Conservation (phyloP, 768 basidiomycete species). For the Tylopilus intermedius region DNA sequence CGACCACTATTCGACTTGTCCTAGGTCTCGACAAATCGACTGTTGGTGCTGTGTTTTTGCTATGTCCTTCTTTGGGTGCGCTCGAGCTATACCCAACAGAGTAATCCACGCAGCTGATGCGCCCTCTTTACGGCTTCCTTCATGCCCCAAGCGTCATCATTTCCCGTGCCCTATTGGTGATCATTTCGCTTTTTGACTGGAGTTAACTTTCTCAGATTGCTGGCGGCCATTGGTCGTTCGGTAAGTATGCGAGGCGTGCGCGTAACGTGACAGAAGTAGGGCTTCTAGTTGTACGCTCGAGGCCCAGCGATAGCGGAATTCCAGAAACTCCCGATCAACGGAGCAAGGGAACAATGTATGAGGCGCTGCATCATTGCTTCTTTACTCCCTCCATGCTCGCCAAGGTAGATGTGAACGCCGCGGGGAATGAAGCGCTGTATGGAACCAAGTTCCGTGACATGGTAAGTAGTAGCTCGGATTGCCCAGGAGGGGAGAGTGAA, state of each 20-base stretch:
- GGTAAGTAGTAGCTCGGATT: constrained; percentile 11
- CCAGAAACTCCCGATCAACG: constrained; percentile 20
- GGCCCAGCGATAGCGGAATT: constrained; percentile 5
- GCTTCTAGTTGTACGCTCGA: background rate
- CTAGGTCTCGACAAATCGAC: constrained; percentile 1
- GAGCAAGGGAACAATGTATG: constrained; percentile 8
- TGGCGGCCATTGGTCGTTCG: constrained; percentile 12
- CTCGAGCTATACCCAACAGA: constrained; percentile 12
- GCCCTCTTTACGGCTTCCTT: constrained; percentile 28
- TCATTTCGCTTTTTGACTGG: constrained; percentile 19
- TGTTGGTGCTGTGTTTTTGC: constrained; percentile 4
- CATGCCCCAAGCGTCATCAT: constrained; percentile 10
- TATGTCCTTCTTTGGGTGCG: constrained; percentile 20
- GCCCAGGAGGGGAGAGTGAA: constrained; percentile 15
- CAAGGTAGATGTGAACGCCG: constrained; percentile 26
- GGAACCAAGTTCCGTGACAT: constrained; percentile 23
- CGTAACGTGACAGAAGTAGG: constrained; percentile 12
- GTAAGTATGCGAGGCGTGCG: constrained; percentile 7
- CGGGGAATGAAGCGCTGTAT: constrained; percentile 24
- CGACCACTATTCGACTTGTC: background rate
- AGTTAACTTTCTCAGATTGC: constrained; percentile 10
- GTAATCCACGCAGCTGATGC: constrained; percentile 32
- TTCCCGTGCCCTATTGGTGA: constrained; percentile 7
- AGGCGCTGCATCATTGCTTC: constrained; percentile 4
- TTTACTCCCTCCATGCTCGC: constrained; percentile 11